phyloP scores from a whole-genome alignment of 1,139 yeast species.

The Suhomyces terraborum region DNA sequence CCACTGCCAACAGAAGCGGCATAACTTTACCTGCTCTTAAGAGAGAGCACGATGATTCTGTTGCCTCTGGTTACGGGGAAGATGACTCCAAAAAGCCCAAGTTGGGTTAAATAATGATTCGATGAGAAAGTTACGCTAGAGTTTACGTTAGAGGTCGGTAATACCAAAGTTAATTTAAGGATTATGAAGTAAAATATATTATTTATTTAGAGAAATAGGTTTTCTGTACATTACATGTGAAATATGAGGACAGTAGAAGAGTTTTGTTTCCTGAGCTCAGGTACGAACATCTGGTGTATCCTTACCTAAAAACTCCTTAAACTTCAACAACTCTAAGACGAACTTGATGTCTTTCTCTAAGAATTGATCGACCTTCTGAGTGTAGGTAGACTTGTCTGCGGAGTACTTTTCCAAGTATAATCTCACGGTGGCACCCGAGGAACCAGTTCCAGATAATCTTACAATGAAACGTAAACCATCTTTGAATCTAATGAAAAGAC shows the following conservation, averaged over 20 bases:
- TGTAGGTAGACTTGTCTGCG: slow-evolving; percentile 53
- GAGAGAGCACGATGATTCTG: slow-evolving; percentile 25
- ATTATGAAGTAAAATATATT: slow-evolving; percentile 3
- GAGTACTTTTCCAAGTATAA: slow-evolving; percentile 87
- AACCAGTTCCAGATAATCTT: slow-evolving; percentile 96
- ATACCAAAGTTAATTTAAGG: slow-evolving; percentile 1
- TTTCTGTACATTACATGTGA: slow-evolving; percentile 14
- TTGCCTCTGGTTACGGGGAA: slow-evolving; percentile 1
- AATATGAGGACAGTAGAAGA: slow-evolving; percentile 6
- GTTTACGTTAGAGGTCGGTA: not conserved
- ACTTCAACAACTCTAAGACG: slow-evolving; percentile 68
- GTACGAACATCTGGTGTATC: slow-evolving; percentile 90
- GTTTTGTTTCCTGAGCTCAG: slow-evolving; percentile 24
- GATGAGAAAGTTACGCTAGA: slow-evolving; percentile 2
- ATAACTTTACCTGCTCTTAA: slow-evolving; percentile 27
- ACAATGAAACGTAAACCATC: slow-evolving; percentile 87
- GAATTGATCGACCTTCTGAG: slow-evolving; percentile 64
- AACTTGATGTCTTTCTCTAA: slow-evolving; percentile 62
- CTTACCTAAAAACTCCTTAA: slow-evolving; percentile 75
- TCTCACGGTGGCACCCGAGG: slow-evolving; percentile 96
- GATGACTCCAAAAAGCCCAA: slow-evolving; percentile 18
- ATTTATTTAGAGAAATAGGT: slow-evolving; percentile 10
- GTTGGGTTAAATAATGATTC: slow-evolving; percentile 10
- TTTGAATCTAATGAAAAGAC: slow-evolving; percentile 77
- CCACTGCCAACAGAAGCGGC: slow-evolving; percentile 15